Evolutionary conservation across 2,329 filamentous ascomycete species (phyloP).

Genomic region (Alternaria conjuncta): DNA sequence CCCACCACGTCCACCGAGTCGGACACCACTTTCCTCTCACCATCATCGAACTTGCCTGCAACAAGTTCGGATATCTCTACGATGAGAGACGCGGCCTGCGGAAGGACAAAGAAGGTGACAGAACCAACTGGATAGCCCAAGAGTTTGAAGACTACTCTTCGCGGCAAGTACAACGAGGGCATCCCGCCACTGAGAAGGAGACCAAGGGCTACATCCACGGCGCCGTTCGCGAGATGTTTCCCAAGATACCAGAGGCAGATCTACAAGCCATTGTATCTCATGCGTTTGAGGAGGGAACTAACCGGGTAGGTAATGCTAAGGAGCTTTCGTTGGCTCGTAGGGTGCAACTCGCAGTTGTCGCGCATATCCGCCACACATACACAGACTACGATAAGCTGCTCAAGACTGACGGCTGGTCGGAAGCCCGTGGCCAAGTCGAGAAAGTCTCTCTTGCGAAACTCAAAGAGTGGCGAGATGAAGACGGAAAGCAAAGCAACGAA

Average conservation of each 20-base stretch:
- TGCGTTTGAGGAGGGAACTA: conserved; percentile 65
- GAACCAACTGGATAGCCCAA: conserved; percentile 40
- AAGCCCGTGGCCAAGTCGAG: conserved; percentile 63
- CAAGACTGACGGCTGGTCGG: conserved; percentile 58
- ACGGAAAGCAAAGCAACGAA: conserved; percentile 56
- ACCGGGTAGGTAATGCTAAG: conserved; percentile 63
- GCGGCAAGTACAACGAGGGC: conserved; percentile 31
- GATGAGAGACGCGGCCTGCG: conserved; percentile 28
- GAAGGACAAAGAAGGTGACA: conserved; percentile 27
- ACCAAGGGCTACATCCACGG: conserved; percentile 64
- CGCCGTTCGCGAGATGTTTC: conserved; percentile 67
- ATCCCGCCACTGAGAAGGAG: conserved; percentile 44
- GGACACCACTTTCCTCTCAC: conserved; percentile 68
- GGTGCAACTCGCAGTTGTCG: conserved; percentile 66
- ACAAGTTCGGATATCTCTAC: conserved; percentile 52
- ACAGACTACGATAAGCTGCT: conserved; percentile 68
- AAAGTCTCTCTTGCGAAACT: conserved; percentile 62
- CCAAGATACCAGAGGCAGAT: conserved; percentile 66
- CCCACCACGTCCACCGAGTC: conserved; percentile 66
- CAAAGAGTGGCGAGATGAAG: conserved; percentile 68
- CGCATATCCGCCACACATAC: conserved; percentile 67
- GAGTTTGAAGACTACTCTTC: conserved; percentile 45
- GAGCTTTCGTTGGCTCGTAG: conserved; percentile 62
- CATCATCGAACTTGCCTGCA: conserved; percentile 65
- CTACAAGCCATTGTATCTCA: conserved; percentile 64